Percentiles rank a stretch among this genome's conserved stretches.
phyloP scores from a whole-genome alignment of 352 stramenopile species.

The Phytophthora crassamura region DNA sequence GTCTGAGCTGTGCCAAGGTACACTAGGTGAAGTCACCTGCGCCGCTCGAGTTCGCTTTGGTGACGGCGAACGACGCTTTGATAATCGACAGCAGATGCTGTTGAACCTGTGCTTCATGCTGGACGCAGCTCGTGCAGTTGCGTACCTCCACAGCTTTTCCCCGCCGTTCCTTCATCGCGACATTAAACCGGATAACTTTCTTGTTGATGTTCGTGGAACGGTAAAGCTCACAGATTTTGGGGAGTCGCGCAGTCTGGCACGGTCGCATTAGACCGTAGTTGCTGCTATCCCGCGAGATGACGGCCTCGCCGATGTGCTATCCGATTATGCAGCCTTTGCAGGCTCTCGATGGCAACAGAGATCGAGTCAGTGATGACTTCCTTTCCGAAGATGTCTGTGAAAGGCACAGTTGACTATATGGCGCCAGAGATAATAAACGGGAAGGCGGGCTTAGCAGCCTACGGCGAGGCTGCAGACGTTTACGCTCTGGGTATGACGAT shows the following conservation, averaged over 20 bases:
- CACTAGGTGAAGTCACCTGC: constrained; percentile 48
- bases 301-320: constrained; percentile 7
- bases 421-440: constrained; percentile 82
- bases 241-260: constrained; percentile 48
- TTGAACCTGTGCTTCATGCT: constrained; percentile 74
- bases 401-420: constrained; percentile 84
- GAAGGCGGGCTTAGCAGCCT: constrained; percentile 52
- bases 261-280: constrained; percentile 10
- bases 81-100: constrained; percentile 56
- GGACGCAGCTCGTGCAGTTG: constrained; percentile 62
- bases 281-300: not conserved
- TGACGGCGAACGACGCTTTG: not conserved
- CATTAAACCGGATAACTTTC: constrained; percentile 85
- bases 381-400: constrained; percentile 58
- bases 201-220: constrained; percentile 59
- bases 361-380: constrained; percentile 11
- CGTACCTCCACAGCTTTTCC: constrained; percentile 80
- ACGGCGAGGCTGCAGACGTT: constrained; percentile 74
- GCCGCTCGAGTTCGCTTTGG: constrained; percentile 15
- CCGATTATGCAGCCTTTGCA: constrained; percentile 13
- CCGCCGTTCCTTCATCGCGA: constrained; percentile 75
- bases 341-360: constrained; percentile 14
- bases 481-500: constrained; percentile 82
- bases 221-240: constrained; percentile 89
- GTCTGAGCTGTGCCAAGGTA: constrained; percentile 78